phyloP scores from a whole-genome alignment of 805 yeast genomes.

The Yarrowia sp. region DNA sequence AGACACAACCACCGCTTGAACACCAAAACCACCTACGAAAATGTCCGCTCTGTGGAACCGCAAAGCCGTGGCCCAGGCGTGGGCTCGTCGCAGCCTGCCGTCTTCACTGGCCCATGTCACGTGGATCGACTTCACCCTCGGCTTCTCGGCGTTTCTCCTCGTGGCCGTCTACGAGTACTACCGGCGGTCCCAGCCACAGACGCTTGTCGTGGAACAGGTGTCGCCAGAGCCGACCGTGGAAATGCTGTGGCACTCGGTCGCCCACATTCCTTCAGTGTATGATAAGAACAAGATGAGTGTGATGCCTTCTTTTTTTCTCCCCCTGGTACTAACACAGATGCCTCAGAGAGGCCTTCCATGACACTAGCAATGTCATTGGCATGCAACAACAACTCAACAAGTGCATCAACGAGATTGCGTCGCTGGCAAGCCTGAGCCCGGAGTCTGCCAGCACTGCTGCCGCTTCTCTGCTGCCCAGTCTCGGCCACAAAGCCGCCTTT shows the following conservation, averaged over 20 bases:
- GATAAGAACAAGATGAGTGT: neutral
- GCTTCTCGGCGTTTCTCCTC: conserved; percentile 28
- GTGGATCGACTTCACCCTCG: conserved; percentile 32
- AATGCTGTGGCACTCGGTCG: conserved; percentile 25
- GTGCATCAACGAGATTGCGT: conserved; percentile 19
- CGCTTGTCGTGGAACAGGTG: neutral
- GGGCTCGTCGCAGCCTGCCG: conserved; percentile 11
- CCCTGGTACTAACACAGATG: conserved; percentile 31
- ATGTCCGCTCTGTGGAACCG: conserved; percentile 23
- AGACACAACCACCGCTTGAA: neutral
- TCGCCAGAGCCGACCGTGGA: conserved; percentile 1
- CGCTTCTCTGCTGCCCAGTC: conserved; percentile 6
- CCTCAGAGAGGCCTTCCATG: conserved; percentile 35
- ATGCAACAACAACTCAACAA: conserved; percentile 29
- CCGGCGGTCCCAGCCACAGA: conserved; percentile 10
- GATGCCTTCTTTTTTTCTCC: neutral
- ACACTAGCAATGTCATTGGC: conserved; percentile 5
- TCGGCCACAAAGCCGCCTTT: conserved; percentile 18
- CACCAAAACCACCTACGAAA: neutral
- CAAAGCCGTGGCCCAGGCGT: conserved; percentile 17
- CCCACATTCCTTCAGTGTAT: conserved; percentile 32
- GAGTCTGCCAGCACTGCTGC: neutral
- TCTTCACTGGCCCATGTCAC: conserved; percentile 20
- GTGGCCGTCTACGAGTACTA: conserved; percentile 29
- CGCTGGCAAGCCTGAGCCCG: conserved; percentile 3